Evolutionary conservation across 306 rosid genomes (phyloP), one percentile per base, ranked within the genome.

Genomic region (Cucurbita pepo): DNA sequence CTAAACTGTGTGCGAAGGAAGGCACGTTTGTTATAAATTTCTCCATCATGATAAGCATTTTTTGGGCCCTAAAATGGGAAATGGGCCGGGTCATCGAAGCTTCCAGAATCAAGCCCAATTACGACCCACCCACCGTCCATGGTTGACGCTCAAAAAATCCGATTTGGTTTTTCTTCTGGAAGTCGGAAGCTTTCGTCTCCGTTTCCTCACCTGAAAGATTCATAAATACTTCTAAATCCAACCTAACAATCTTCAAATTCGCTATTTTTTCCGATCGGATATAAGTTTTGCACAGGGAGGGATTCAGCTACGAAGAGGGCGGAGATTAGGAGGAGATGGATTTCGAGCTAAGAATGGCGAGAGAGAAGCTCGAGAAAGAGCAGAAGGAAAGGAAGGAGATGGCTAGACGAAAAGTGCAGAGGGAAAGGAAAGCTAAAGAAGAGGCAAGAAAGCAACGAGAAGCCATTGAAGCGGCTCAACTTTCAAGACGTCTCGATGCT

Each of bases 281-380:
- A 3, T 15, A n/a, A 11, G 12, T 21, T 6, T 47, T 67, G 8
- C 3, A 11, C 53, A 34, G 36, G 2, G 9, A 37, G 14, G 51
- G 53, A 50, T 6, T 51, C 75, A 16, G 12, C 36, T 15, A 5
- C 4, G 30, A n/a, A 72, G 53, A 58, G 54, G 76, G 47, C 44
- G 70, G 47, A 69, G 74, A 66, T 19, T 22, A 5, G 51, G 16
- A 75, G 65, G 79, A 14, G 18, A 93, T 94, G 99, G 97, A 91
- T 87, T 94, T 87, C 60, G 99, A 94, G 81, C 85, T 94, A 57
- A 74, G 96, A 69, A 83, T 90, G 77, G 96, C 99, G 75, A 83
- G 96, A 75, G 99, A 94, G 89, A 94, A 89, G 84, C 83, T 94
- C 66, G 91, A 82, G 66, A 94, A 83, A 76, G 99, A 94, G 82